Evolutionary conservation across 2,329 filamentous ascomycete genomes (phyloP).

Genomic region (Cryphonectria naterciae): DNA sequence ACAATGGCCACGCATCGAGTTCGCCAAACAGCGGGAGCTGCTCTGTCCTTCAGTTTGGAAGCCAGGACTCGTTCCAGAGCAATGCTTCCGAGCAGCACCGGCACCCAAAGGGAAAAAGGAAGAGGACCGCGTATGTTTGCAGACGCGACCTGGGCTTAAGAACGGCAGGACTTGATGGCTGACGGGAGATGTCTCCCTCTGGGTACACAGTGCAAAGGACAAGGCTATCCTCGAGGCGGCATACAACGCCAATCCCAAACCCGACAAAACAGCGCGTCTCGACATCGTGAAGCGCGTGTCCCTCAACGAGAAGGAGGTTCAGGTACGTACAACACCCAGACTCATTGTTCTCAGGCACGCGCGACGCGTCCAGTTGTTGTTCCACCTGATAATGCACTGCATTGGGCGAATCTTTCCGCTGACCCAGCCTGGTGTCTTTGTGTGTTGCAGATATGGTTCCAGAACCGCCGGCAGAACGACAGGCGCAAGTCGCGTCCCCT

Average conservation of each 20-base stretch:
- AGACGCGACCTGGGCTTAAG: constrained; percentile 10
- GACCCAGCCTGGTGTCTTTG: constrained; percentile 29
- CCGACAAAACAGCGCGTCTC: constrained; percentile 84
- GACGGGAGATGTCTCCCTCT: constrained; percentile 2
- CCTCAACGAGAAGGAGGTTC: constrained; percentile 93
- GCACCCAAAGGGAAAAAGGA: constrained; percentile 65
- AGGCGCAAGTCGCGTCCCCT: constrained; percentile 85
- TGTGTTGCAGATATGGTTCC: constrained; percentile 86
- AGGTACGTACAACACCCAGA: constrained; percentile 66
- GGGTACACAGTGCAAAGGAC: constrained; percentile 72
- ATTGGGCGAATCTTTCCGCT: constrained; percentile 13
- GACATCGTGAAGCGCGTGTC: constrained; percentile 84
- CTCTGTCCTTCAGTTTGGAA: constrained; percentile 19
- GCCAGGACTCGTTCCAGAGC: constrained; percentile 26
- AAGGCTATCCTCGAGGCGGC: constrained; percentile 86
- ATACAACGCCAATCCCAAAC: constrained; percentile 84
- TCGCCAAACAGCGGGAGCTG: constrained; percentile 26
- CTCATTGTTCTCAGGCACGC: background rate
- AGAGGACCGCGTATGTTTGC: constrained; percentile 63
- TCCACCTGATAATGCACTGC: background rate
- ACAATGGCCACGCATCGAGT: constrained; percentile 20
- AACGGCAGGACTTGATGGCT: constrained; percentile 17
- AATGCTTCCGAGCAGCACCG: constrained; percentile 47
- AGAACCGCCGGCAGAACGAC: constrained; percentile 92
- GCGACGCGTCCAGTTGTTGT: constrained; percentile 17